These are phyloP conservation scores for Massospora cicadina DNA, from an alignment of 371 early-diverging fungal genomes.

Conservation along the genomic window DNA sequence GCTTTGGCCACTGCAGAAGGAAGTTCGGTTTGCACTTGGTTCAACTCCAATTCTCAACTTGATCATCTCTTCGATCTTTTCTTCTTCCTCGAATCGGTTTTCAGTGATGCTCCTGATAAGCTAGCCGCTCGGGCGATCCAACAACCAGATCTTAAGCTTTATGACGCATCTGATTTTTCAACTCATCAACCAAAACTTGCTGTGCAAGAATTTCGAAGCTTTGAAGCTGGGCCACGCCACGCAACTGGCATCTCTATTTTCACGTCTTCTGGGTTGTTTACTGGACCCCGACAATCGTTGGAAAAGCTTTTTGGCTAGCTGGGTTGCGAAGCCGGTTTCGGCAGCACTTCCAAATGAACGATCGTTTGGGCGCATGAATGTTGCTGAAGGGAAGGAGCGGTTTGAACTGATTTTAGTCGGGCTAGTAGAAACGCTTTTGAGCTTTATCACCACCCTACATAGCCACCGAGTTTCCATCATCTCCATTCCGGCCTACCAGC, in stretches of 20 bases:
- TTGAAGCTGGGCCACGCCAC: neutral
- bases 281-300: neutral
- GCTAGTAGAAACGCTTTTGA: neutral
- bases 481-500: neutral
- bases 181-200: neutral
- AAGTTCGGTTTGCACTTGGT: neutral
- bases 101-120: neutral
- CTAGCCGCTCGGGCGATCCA: neutral
- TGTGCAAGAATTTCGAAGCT: neutral
- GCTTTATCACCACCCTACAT: neutral
- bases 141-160: neutral
- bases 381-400: neutral
- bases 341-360: neutral
- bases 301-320: neutral
- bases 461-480: neutral
- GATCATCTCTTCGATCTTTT: neutral
- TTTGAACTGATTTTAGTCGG: neutral
- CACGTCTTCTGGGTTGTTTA: neutral
- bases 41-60: neutral
- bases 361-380: neutral
- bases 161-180: neutral
- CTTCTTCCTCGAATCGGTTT: neutral
- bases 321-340: neutral
- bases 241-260: neutral
- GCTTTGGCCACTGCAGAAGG: neutral